Base-by-base conservation (phyloP, 2,329 filamentous ascomycete species). In the Xylaria sp. region DNA sequence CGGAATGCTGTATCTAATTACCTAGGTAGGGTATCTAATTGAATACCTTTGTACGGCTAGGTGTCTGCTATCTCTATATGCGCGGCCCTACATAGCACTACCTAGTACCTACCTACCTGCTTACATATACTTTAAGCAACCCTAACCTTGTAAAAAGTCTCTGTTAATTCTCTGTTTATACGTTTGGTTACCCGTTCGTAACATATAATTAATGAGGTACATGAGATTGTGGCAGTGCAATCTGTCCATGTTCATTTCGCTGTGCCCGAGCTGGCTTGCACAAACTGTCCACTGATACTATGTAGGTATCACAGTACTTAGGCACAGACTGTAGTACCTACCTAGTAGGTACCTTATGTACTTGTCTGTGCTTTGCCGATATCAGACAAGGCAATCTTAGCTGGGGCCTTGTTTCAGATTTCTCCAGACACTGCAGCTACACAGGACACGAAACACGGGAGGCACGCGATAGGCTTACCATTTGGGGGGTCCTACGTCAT, bases 321-420 rank as follows among this genome's bases (percentile, higher is more conserved):
- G 45, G n/a, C n/a, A n/a, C n/a, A n/a, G n/a, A n/a, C n/a, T n/a
- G n/a, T n/a, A n/a, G n/a, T n/a, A n/a, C n/a, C n/a, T n/a, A n/a
- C n/a, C n/a, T n/a, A n/a, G n/a, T n/a, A n/a, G n/a, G n/a, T n/a
- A n/a, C n/a, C n/a, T n/a, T n/a, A n/a, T n/a, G n/a, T n/a, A n/a
- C n/a, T n/a, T n/a, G n/a, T n/a, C n/a, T 37, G 21, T 49, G 17
- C 25, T 59, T 23, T 58, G 45, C 49, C 45, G 56, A 53, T 60
- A 52, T 63, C n/a, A 63, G 46, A 63, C 61, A 60, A 25, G 37
- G 33, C n/a, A 57, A 60, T 63, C 61, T 56, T 37, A 47, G n/a
- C 51, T 47, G 23, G 53, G 57, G 43, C 43, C 15, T 43, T 37
- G 61, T 63, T 60, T 63, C 61, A 63, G 57, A 63, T 53, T 37